phyloP scores from a whole-genome alignment of 176 grass and related monocot species.

The Avena insularis region DNA sequence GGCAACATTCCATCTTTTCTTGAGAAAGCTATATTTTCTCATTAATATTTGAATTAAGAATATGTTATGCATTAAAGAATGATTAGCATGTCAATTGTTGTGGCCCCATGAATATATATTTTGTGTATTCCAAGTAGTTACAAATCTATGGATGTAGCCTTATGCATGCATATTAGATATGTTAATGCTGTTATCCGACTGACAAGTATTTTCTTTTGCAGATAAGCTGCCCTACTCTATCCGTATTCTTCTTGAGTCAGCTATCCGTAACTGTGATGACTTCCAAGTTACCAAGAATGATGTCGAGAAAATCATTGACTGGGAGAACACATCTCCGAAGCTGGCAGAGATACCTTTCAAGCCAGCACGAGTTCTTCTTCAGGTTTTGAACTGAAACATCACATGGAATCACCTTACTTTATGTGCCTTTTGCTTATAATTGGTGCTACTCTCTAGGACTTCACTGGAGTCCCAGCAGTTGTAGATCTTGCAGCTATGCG shows the following conservation, averaged over 20 bases:
- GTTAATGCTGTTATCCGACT: neutral
- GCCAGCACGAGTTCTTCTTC: constrained; percentile 76
- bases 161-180: neutral
- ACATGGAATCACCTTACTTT: neutral
- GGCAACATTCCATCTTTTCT: neutral
- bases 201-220: constrained; percentile 32
- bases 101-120: neutral
- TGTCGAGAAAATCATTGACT: constrained; percentile 87
- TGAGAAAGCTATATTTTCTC: neutral
- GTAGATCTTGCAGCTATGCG: constrained; percentile 93
- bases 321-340: constrained; percentile 84
- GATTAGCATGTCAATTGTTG: neutral
- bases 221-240: constrained; percentile 86
- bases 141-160: neutral
- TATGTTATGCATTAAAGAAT: neutral
- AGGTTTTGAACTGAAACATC: constrained; percentile 47
- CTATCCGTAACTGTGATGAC: constrained; percentile 82
- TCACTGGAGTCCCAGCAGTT: constrained; percentile 81
- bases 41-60: neutral
- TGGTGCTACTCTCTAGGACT: constrained; percentile 55
- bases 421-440: constrained; percentile 21
- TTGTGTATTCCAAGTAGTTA: neutral
- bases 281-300: constrained; percentile 77
- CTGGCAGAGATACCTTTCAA: constrained; percentile 84
- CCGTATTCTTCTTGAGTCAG: constrained; percentile 76